A percentile compares a stretch with the other conserved stretches of the same genome.
Evolutionary conservation across 2,329 filamentous ascomycete species (phyloP).

Genomic region (Gremmenia infestans): DNA sequence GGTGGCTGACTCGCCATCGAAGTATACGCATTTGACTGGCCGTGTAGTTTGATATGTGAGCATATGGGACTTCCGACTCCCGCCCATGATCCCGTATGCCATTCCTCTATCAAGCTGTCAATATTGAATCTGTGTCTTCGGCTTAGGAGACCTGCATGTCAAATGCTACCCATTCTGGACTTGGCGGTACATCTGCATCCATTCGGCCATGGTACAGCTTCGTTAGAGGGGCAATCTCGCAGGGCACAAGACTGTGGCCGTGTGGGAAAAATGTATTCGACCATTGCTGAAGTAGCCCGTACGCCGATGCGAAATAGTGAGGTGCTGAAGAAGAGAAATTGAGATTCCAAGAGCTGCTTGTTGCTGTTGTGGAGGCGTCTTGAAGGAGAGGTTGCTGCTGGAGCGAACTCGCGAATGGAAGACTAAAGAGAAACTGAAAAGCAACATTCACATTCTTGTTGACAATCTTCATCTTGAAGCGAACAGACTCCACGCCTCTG

Average conservation of each 20-base stretch:
- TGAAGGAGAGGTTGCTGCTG: neutral
- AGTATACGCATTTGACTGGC: slow-evolving; percentile 40
- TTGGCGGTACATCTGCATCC: slow-evolving; percentile 38
- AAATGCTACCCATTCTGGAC: slow-evolving; percentile 48
- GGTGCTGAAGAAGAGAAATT: slow-evolving; percentile 45
- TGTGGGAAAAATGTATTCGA: slow-evolving; percentile 47
- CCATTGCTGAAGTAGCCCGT: slow-evolving; percentile 45
- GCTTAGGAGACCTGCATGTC: slow-evolving; percentile 34
- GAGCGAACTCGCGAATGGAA: neutral
- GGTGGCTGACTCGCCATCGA: slow-evolving; percentile 46
- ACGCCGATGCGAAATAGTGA: slow-evolving; percentile 44
- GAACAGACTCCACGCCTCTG: neutral
- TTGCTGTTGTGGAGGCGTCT: neutral
- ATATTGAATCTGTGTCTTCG: neutral
- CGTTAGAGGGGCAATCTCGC: slow-evolving; percentile 42
- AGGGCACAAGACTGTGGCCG: slow-evolving; percentile 43
- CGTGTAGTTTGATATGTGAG: slow-evolving; percentile 45
- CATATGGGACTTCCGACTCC: slow-evolving; percentile 38
- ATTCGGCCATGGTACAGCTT: slow-evolving; percentile 45
- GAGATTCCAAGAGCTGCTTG: slow-evolving; percentile 28
- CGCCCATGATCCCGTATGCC: slow-evolving; percentile 50
- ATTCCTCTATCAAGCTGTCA: slow-evolving; percentile 36
- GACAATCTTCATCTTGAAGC: neutral
- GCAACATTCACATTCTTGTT: neutral
- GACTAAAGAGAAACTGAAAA: neutral